Base-by-base conservation (phyloP, 2,329 filamentous ascomycete genomes). In the Allantophomopsis cytisporea region DNA sequence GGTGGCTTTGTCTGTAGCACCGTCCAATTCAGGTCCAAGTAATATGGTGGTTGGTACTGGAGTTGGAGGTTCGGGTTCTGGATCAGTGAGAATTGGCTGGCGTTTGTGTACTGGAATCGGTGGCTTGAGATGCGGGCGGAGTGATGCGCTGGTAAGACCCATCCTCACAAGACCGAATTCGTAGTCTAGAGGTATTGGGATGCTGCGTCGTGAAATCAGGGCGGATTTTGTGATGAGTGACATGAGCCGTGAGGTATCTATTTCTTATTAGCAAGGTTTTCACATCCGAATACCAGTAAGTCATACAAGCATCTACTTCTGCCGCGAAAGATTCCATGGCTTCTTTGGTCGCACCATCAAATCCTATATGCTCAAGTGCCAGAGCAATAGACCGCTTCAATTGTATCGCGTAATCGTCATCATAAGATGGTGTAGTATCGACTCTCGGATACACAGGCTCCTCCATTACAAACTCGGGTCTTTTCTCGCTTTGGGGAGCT, bases 261-360 rank as follows among this genome's bases (percentile, higher is more conserved):
- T 10, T 45, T 28, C 7, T 36, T 28, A 39, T 51, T 40, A 49
- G 40, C 17, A 28, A 28, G 10, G 8, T 10, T 12, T 28, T 10
- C 10, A 28, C 7, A 10, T 28, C 7, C 23, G 23, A 8, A 10
- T 3, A 8, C 10, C 7, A 13, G 8, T 18, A 39, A 48, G 40
- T 54, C 72, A 43, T 54, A 79, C 76, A 80, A 4, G 64, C 63
- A 49, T 80, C 75, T 2, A 70, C 67, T 47, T 68, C 60, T 15
- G 59, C 55, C 4, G 71, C 65, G 34, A 80, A 71, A 46, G 68
- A 68, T 52, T 79, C 73, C 47, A 80, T 54, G 2, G 75, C 73
- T 39, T 75, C 69, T 7, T 64, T 62, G 1, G 61, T 66, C 12
- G 73, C 67, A 18, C 62, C 60, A 21, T 68, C 61, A 47, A 79